These are phyloP conservation scores for Iris pallida DNA, from an alignment of 116 monocot genomes.

Conservation along the genomic window DNA sequence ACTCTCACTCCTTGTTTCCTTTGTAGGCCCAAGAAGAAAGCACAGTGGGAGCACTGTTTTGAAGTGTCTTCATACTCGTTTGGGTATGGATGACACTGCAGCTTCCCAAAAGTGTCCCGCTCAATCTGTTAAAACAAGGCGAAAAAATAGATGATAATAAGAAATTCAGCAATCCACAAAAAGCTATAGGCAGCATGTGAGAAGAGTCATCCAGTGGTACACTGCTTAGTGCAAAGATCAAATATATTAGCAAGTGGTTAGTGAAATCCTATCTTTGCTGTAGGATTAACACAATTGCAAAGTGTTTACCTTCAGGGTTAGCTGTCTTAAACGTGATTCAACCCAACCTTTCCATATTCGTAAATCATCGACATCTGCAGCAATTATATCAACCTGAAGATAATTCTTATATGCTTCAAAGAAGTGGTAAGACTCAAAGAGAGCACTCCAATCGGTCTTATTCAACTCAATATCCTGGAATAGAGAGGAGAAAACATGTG, in stretches of 20 bases:
- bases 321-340: conserved; percentile 87
- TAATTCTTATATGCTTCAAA: conserved; percentile 91
- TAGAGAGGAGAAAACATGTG: background rate
- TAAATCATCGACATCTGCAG: conserved; percentile 75
- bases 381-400: conserved; percentile 83
- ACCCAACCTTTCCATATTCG: conserved; percentile 97
- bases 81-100: conserved; percentile 94
- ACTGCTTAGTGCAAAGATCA: no score
- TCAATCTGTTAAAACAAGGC: conserved; percentile 63
- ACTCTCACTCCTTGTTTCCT: conserved; percentile 62
- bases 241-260: no score
- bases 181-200: background rate
- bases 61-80: conserved; percentile 67
- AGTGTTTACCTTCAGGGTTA: conserved; percentile 79
- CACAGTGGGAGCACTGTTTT: conserved; percentile 60
- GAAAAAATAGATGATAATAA: background rate
- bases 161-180: background rate
- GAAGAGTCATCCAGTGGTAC: background rate
- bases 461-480: conserved; percentile 86
- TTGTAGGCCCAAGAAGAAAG: conserved; percentile 93
- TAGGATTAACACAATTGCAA: background rate
- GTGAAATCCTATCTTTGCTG: no score
- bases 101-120: conserved; percentile 78
- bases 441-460: conserved; percentile 52
- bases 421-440: conserved; percentile 86